Base-by-base conservation (phyloP, 345 rosid species). In the Eucalyptus urophylla region DNA sequence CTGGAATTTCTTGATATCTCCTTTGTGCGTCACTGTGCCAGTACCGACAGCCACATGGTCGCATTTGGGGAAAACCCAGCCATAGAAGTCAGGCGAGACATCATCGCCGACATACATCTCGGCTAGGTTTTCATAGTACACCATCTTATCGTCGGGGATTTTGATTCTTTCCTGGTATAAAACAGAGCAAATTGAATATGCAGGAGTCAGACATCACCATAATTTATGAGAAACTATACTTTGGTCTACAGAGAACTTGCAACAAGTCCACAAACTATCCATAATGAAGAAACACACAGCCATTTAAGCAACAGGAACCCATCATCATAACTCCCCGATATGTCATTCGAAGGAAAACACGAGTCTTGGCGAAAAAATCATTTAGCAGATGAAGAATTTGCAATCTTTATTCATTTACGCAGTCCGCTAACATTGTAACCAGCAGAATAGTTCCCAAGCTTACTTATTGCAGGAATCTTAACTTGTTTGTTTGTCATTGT, bases 61-160 rank as follows among this genome's bases (percentile, higher is more conserved):
- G n/a, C 95, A 96, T 90, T 97, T 97, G 47, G 99, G 99, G 95
- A 97, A 97, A 49, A 97, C 99, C 98, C 99, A 97, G 4, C 99
- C 98, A 53, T 97, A 97, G 89, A 97, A 96, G 92, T 97, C 99
- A 0, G 99, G 99, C 1, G 99, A 97, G 49, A 97, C 99, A 89
- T 97, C 99, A 40, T 96, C 99, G 7, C 99, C 99, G 0, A 97
- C 99, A 88, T 97, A 97, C 98, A 96, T 97, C 93, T 97, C 99
- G 21, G 99, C 98, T 60, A 96, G 91, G 89, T 97, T 92, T 91
- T 97, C 96, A 69, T 97, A 96, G 95, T 97, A 96, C 24, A 91
- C 94, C 99, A 96, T 97, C 89, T 96, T 97, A 2, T 97, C 99
- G 54, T 95, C 95, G 1, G 98, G 97, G 88, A 97, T 97, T 62